Base-by-base conservation (phyloP, 1,284 basidiomycete species). In the Limonomyces culmigenus region DNA sequence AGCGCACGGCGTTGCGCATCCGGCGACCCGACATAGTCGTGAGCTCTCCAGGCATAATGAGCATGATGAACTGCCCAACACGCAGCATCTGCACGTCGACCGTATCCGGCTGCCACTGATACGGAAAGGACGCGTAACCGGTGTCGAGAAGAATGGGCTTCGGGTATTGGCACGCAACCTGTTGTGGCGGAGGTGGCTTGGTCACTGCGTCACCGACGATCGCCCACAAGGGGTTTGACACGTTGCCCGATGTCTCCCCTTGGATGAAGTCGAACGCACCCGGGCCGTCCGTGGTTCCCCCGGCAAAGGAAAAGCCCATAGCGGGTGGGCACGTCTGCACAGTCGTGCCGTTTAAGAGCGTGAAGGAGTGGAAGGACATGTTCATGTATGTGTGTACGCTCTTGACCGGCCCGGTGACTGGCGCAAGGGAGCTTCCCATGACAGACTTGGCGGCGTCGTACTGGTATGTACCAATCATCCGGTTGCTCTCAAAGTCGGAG, bases 261-360 rank as follows among this genome's bases (percentile, higher is more conserved):
- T 87, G 84, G 19, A 74, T 56, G 46, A 87, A 87, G 50, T 86
- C 80, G 43, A 86, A 79, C 0, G 73, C 72, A 12, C 85, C 84
- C 1, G 85, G 83, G 0, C 85, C 84, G 50, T 83, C 79, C 14
- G 74, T 84, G 16, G 83, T 86, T 45, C 83, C 81, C 35, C 78
- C 83, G 27, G 78, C 80, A 47, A 85, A 84, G 1, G 67, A 61
- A 50, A 61, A 80, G 13, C 76, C 84, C 54, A 86, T 59, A 25
- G 83, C 84, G 39, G 81, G 65, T 6, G 84, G 80, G 50, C 84
- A 88, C 1, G 84, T 87, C 29, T 62, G 61, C 34, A 75, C 75
- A 1, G 52, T 61, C 8, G 71, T 75, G 19, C 81, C 79, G 45
- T 85, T 78, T 12, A 65, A 54, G 14, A 85, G 57, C 12, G 56